Evolutionary conservation across 2,329 filamentous ascomycete species (phyloP), one percentile per base, ranked within the genome.

Genomic region (Alternaria gansuensis): DNA sequence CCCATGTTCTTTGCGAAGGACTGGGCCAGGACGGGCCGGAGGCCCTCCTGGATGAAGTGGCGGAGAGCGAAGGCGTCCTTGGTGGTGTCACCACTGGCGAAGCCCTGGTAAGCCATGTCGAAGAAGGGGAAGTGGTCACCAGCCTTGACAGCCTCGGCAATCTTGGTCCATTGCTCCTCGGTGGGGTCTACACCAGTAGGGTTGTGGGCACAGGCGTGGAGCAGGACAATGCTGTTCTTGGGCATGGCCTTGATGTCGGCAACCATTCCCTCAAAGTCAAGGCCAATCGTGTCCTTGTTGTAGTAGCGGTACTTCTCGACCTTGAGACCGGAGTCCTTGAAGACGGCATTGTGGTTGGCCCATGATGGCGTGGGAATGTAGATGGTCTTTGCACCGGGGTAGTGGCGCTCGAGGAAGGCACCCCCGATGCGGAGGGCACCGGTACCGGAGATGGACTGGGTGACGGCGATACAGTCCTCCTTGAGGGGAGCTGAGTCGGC

Each of bases 1-100:
- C 95, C 95, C 94, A 99, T 98, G 87, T 99, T 99, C 90, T 98
- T 98, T 79, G 94, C 94, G 80, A 98, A 98, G 53, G 91, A 95
- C 84, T 98, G 94, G 74, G 91, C 90, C 64, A 98, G 88, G 76
- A 88, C 89, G 77, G 95, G 88, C 77, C 92, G 87, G 84, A 97
- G 93, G 73, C 94, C 94, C 82, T 97, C 84, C 82, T 92, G 86
- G 78, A 97, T 88, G 79, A 99, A 99, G 85, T 97, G 85, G 69
- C 95, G 89, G 68, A 98, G 86, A 62, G 95, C 92, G 78, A 94
- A 98, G 65, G 95, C 95, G 78, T 99, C 94, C 80, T 89, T 89
- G 84, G 96, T 87, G 66, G 91, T 95, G 82, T 96, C 87, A 70
- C 94, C 94, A 66, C 90, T 95, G 71, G 94, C 94, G 76, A 99